Evolutionary conservation across 108 stramenopile species (phyloP).

Genomic region (Skeletonema grethae): DNA sequence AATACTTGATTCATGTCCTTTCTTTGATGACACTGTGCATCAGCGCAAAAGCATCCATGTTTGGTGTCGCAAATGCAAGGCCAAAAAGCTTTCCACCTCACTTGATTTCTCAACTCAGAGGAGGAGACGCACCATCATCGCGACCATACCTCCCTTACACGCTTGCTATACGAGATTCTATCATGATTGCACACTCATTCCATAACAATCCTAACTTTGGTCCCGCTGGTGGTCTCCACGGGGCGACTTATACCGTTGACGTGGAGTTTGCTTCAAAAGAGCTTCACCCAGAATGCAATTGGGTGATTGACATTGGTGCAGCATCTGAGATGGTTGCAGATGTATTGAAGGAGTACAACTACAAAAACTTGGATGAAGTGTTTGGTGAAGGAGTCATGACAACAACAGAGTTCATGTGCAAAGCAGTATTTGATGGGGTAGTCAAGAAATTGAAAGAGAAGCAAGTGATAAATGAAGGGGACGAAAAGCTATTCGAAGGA

Average conservation of each 20-base stretch:
- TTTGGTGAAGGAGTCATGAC: conserved; percentile 85
- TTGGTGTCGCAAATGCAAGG: conserved; percentile 13
- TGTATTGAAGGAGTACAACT: conserved; percentile 85
- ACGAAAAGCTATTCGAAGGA: conserved; percentile 61
- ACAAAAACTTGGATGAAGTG: conserved; percentile 90
- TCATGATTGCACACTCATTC: conserved; percentile 96
- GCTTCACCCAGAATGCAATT: conserved; percentile 75
- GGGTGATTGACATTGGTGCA: conserved; percentile 94
- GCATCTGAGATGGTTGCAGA: conserved; percentile 74
- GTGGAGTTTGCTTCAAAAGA: conserved; percentile 77
- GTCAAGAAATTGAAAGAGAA: conserved; percentile 44
- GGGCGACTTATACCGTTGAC: conserved; percentile 94
- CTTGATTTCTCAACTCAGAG: conserved; percentile 12
- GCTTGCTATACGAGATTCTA: conserved; percentile 86
- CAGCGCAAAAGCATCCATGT: conserved; percentile 14
- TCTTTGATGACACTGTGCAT: not conserved
- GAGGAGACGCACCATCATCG: conserved; percentile 16
- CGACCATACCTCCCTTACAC: conserved; percentile 70
- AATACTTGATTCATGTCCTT: not conserved
- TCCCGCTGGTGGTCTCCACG: conserved; percentile 91
- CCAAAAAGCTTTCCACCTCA: not conserved
- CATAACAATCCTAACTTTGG: conserved; percentile 85
- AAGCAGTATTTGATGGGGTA: conserved; percentile 43
- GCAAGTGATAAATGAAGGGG: conserved; percentile 9
- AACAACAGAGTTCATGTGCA: conserved; percentile 94